Evolutionary conservation across 73 alveolate genomes (phyloP).

Genomic region (Paramecium biaurelia): DNA sequence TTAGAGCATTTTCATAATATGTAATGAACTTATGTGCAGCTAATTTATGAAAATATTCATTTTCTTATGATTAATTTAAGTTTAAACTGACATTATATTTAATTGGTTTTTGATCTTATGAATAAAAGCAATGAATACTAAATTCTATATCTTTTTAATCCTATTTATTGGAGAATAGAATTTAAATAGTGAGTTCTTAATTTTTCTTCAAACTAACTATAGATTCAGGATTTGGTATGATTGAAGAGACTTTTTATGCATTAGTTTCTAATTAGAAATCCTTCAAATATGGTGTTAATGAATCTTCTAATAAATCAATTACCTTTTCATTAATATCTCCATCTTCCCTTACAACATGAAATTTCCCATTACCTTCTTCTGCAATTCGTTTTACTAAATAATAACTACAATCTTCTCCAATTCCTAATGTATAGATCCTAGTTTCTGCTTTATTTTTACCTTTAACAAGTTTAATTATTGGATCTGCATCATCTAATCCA

Average conservation of each 20-base stretch:
- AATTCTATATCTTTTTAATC: neutral
- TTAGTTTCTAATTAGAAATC: conserved; percentile 1
- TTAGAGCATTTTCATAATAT: neutral
- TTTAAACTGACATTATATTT: neutral
- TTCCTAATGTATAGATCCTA: conserved; percentile 68
- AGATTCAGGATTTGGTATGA: neutral
- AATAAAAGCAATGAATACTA: neutral
- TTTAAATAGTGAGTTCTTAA: neutral
- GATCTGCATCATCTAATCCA: conserved; percentile 88
- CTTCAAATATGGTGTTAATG: conserved; percentile 64
- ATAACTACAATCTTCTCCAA: conserved; percentile 67
- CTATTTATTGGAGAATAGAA: neutral
- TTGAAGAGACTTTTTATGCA: neutral
- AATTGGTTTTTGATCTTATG: neutral
- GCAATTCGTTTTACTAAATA: conserved; percentile 65
- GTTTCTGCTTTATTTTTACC: conserved; percentile 49
- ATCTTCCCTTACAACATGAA: conserved; percentile 50
- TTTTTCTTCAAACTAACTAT: neutral
- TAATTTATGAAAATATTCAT: neutral
- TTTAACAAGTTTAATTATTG: conserved; percentile 71
- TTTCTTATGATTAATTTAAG: neutral
- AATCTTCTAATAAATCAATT: conserved; percentile 63
- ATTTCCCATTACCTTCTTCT: conserved; percentile 71
- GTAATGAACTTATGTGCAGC: neutral
- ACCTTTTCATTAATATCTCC: conserved; percentile 64